Evolutionary conservation across 306 rosid genomes (phyloP).

Genomic region (Rubus parviflorus): DNA sequence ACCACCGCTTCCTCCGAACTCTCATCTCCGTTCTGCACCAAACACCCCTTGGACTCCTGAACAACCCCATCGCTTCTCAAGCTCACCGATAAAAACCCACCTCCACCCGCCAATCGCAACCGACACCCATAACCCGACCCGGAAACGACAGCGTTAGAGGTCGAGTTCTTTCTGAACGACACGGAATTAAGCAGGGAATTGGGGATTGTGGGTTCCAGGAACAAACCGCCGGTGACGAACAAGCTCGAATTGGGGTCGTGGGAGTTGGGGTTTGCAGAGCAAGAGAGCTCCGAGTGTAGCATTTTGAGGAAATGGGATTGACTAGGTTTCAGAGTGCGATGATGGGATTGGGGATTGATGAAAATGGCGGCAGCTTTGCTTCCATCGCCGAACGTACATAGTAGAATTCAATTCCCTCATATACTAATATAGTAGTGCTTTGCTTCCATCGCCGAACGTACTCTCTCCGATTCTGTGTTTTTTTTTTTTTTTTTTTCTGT

Average conservation of each 20-base stretch:
- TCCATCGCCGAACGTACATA: constrained; percentile 30
- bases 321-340: neutral
- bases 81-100: constrained; percentile 66
- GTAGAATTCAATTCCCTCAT: constrained; percentile 9
- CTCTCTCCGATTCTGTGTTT: neutral
- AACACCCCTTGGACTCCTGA: constrained; percentile 49
- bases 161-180: constrained; percentile 20
- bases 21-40: constrained; percentile 47
- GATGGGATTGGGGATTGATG: constrained; percentile 5
- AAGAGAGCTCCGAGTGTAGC: constrained; percentile 15
- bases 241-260: constrained; percentile 24
- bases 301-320: constrained; percentile 23
- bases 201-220: constrained; percentile 61
- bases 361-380: constrained; percentile 36
- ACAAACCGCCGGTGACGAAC: constrained; percentile 57
- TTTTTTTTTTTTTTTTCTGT: neutral
- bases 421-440: no score
- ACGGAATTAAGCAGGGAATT: constrained; percentile 49
- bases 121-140: constrained; percentile 21
- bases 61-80: constrained; percentile 47
- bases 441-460: constrained; percentile 32
- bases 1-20: constrained; percentile 40
- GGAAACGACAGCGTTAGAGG: constrained; percentile 21
- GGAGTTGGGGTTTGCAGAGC: neutral
- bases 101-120: constrained; percentile 15